Evolutionary conservation across 306 rosid species (phyloP), one percentile per base, ranked within the genome.

Genomic region (Malus orientalis): DNA sequence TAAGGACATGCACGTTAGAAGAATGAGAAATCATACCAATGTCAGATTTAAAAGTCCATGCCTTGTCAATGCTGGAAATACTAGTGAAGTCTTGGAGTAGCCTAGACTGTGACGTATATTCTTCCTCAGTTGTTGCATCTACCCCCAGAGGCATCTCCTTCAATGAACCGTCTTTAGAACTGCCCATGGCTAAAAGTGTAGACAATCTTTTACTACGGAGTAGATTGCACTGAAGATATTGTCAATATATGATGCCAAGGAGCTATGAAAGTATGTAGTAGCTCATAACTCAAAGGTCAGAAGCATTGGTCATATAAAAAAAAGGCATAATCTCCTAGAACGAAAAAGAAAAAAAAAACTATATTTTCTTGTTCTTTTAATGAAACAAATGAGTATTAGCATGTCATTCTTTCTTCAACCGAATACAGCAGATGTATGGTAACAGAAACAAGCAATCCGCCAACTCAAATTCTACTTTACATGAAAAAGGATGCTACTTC

Each of bases 51-150:
- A 89, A 93, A 76, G 86, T 73, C 93, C 97, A 89, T 54, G 93
- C 92, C 76, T 87, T 93, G 85, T 91, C 86, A 86, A 93, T 86
- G 88, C 47, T 86, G 69, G 93, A 82, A 60, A 91, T 86, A 15
- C 30, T 85, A 27, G 84, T 76, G 85, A 93, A 91, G 27, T 89
- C 89, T 77, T 78, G 85, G 79, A 93, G 98, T 72, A 89, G 83
- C 69, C 81, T 84, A 59, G 97, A 91, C 70, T 89, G 85, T n/a
- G 61, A 76, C 60, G 89, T 70, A 82, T 89, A 92, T 44, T 90
- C 96, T 59, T 89, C 85, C 83, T 91, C 97, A 9, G 85, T 84
- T 10, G 73, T 69, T 58, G 81, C 75, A 77, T 90, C 93, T 44
- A 91, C 45, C 61, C 89, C 93, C 74, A 83, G 59, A 2, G 95